Evolutionary conservation across 805 yeast species (phyloP).

Genomic region (Saccharomycopsis fodiens): DNA sequence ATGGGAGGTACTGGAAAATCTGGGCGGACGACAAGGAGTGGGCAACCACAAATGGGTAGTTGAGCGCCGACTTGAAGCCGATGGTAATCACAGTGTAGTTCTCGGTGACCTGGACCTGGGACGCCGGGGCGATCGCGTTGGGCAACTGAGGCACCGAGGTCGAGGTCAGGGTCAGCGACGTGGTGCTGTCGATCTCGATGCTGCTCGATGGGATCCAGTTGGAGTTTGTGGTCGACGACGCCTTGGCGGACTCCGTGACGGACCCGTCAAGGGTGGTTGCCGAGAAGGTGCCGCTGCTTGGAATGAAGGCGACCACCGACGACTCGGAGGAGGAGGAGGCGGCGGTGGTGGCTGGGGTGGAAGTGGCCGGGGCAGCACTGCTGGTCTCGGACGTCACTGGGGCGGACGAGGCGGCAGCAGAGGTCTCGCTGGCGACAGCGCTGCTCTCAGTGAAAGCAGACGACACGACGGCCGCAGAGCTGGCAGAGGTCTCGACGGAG

Average conservation of each 20-base stretch:
- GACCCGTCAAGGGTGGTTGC: conserved; percentile 16
- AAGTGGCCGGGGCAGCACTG: background rate
- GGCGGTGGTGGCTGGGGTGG: background rate
- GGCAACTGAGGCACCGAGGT: conserved; percentile 42
- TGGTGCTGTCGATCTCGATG: conserved; percentile 10
- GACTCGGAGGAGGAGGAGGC: background rate
- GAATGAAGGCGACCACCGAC: conserved; percentile 14
- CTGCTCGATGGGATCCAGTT: conserved; percentile 18
- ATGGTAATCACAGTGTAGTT: conserved; percentile 56
- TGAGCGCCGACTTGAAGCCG: conserved; percentile 73
- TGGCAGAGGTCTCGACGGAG: too few species aligned
- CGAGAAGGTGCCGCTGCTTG: conserved; percentile 14
- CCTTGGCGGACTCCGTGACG: background rate
- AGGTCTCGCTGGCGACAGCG: too few species aligned
- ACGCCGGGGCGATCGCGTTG: conserved; percentile 65
- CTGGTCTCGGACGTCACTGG: background rate
- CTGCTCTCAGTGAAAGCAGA: too few species aligned
- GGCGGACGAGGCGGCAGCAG: background rate
- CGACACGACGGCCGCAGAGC: too few species aligned
- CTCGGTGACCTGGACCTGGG: conserved; percentile 34
- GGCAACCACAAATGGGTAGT: conserved; percentile 75
- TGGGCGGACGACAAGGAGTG: conserved; percentile 75
- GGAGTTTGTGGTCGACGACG: conserved; percentile 1
- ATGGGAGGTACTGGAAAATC: conserved; percentile 76
- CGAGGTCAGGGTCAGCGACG: background rate